These are phyloP conservation scores for Myochromella boudieri DNA, from an alignment of 768 basidiomycete genomes.

Conservation along the genomic window DNA sequence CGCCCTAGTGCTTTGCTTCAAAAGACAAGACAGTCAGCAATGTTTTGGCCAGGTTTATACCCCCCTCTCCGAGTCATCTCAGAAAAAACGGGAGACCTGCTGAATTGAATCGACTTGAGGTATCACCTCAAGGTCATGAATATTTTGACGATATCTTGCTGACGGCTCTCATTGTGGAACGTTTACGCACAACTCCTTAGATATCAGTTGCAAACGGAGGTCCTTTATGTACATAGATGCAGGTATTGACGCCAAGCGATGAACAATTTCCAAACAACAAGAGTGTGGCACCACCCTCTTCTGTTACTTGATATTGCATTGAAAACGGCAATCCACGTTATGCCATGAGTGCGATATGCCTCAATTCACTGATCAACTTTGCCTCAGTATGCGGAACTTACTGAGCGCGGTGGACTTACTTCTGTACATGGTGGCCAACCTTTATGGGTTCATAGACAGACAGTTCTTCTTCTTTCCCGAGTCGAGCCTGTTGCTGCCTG, in stretches of 20 bases:
- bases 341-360: conserved; percentile 71
- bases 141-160: conserved; percentile 42
- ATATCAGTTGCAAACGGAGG: conserved; percentile 14
- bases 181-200: conserved; percentile 37
- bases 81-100: conserved; percentile 33
- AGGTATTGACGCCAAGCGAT: neutral
- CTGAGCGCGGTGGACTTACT: conserved; percentile 40
- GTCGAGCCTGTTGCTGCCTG: conserved; percentile 36
- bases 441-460: conserved; percentile 69
- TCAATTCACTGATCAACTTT: conserved; percentile 64
- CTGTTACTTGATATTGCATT: neutral
- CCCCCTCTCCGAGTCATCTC: conserved; percentile 28
- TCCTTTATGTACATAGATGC: neutral
- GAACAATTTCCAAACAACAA: too few species aligned
- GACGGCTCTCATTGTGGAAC: conserved; percentile 39
- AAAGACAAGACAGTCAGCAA: conserved; percentile 33
- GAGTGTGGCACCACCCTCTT: too few species aligned
- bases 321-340: conserved; percentile 3
- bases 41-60: conserved; percentile 39
- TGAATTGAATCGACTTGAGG: conserved; percentile 34
- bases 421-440: conserved; percentile 87
- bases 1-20: conserved; percentile 37
- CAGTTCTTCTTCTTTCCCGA: conserved; percentile 42
- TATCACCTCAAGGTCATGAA: conserved; percentile 39
- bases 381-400: conserved; percentile 4